A percentile compares a stretch with the other conserved stretches of the same genome.
Conservation (phyloP, 2,329 filamentous ascomycete species). For the Xylariaceae sp. region DNA sequence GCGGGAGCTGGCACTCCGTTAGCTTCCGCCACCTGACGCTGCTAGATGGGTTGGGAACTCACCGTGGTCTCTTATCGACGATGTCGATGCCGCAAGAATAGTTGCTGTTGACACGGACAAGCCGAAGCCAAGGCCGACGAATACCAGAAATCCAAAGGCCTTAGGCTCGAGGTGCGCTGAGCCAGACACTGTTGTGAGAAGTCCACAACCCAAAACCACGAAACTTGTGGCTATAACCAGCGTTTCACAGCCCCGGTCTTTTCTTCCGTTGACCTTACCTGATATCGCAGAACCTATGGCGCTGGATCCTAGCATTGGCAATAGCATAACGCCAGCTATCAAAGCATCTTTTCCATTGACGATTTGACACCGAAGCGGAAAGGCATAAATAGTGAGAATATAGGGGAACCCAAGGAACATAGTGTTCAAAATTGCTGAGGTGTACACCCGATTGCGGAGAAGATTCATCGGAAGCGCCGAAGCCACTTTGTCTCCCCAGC, state of each 20-base stretch:
- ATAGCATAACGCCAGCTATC: constrained; percentile 47
- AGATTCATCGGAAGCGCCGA: constrained; percentile 47
- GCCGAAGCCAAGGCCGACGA: constrained; percentile 52
- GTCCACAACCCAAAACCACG: constrained; percentile 45
- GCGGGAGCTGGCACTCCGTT: constrained; percentile 40
- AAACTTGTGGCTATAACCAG: constrained; percentile 40
- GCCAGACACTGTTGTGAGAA: constrained; percentile 41
- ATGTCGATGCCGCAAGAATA: constrained; percentile 42
- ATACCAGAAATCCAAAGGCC: constrained; percentile 46
- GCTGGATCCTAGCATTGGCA: constrained; percentile 49
- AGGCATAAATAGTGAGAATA: constrained; percentile 45
- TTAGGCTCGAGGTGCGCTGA: constrained; percentile 40
- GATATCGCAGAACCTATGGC: constrained; percentile 43
- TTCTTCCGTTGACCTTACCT: constrained; percentile 41
- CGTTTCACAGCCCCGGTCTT: constrained; percentile 43
- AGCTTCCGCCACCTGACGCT: constrained; percentile 5
- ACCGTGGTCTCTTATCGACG: constrained; percentile 46
- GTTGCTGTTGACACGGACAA: constrained; percentile 46
- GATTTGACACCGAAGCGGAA: constrained; percentile 48
- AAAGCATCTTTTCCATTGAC: constrained; percentile 46
- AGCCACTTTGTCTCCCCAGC: constrained; percentile 34
- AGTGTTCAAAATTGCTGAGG: constrained; percentile 41
- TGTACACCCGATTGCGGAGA: constrained; percentile 45
- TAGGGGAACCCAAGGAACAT: constrained; percentile 50
- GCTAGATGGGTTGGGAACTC: constrained; percentile 18